Conservation (phyloP, 2,329 filamentous ascomycete genomes). For the Botrytis fabae region DNA sequence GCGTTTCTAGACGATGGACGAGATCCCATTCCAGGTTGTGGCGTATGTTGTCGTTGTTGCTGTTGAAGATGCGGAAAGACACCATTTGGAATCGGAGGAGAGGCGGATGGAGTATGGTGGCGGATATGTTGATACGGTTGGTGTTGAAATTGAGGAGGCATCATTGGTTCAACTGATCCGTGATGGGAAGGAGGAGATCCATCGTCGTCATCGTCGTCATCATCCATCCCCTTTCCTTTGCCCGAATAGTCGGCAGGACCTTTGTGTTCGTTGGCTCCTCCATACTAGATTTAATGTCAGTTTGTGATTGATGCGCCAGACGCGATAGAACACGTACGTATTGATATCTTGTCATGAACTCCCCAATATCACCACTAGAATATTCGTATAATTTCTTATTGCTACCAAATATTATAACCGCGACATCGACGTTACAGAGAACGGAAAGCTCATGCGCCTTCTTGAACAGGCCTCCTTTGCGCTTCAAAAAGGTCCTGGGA, state of each 20-base stretch:
- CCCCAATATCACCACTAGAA: constrained; percentile 89
- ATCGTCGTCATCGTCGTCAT: constrained; percentile 71
- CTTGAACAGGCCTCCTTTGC: constrained; percentile 98
- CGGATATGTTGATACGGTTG: constrained; percentile 78
- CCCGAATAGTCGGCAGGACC: constrained; percentile 90
- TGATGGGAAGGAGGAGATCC: constrained; percentile 60
- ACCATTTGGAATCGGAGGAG: constrained; percentile 74
- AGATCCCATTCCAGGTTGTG: constrained; percentile 74
- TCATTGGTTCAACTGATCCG: constrained; percentile 54
- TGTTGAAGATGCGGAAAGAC: constrained; percentile 44
- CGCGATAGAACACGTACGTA: constrained; percentile 65
- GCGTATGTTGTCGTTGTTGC: constrained; percentile 70
- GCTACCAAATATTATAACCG: constrained; percentile 96
- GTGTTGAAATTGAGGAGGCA: constrained; percentile 69
- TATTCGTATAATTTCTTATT: constrained; percentile 99
- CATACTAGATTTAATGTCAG: constrained; percentile 63
- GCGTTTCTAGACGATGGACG: constrained; percentile 80
- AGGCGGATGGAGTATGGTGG: constrained; percentile 80
- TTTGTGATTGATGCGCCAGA: constrained; percentile 8
- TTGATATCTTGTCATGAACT: constrained; percentile 84
- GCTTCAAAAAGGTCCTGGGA: constrained; percentile 89
- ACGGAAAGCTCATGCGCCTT: constrained; percentile 99
- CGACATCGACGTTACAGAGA: constrained; percentile 96
- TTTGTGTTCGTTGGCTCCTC: constrained; percentile 92
- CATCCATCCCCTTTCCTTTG: constrained; percentile 67